Base-by-base conservation (phyloP, 2,329 filamentous ascomycete species). In the Chaetomium strumarium region DNA sequence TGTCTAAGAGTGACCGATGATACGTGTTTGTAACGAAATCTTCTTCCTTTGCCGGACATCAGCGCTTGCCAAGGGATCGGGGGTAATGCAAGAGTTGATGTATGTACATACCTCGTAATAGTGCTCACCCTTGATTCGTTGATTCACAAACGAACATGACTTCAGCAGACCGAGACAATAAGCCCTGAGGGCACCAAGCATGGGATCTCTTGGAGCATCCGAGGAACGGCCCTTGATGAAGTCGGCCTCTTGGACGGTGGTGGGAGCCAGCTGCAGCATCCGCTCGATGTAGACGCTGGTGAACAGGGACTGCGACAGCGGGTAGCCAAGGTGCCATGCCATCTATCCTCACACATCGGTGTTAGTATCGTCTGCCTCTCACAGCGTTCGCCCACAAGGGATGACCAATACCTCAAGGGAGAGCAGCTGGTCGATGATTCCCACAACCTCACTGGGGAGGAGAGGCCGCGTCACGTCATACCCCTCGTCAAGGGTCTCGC, bases 271-370 rank as follows among this genome's bases (percentile, higher is more conserved):
- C 71, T 84, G 86, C 55, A 96, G 73, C 14, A 99, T 75, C 45
- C 83, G 83, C 62, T 96, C 91, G 52, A 97, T 81, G 67, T 99
- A 93, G 33, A 95, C 77, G 48, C 90, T 96, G 5, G 91, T 96
- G 66, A 97, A 90, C 1, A 99, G 73, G 0, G 93, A 97, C 67
- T 97, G 93, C 1, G 92, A 95, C 9, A 99, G 79, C 1, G 93
- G 90, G 64, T 96, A 91, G n/a, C 95, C 93, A 62, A 89, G 83
- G 67, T 97, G 90, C 91, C 95, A 99, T 57, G 90, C 89, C 81
- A 96, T 95, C 85, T 93, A 63, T n/a, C 7, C 6, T 40, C 33
- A 43, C 42, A 24, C 14, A 9, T 14, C 34, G 34, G 13, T 20
- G 33, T 48, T 43, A 43, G n/a, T 9, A 41, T 57, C 46, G 59